A percentile compares a stretch with the other conserved stretches of the same genome.
phyloP scores from a whole-genome alignment of 257 asterid genomes.

The Solanum clarkiae region DNA sequence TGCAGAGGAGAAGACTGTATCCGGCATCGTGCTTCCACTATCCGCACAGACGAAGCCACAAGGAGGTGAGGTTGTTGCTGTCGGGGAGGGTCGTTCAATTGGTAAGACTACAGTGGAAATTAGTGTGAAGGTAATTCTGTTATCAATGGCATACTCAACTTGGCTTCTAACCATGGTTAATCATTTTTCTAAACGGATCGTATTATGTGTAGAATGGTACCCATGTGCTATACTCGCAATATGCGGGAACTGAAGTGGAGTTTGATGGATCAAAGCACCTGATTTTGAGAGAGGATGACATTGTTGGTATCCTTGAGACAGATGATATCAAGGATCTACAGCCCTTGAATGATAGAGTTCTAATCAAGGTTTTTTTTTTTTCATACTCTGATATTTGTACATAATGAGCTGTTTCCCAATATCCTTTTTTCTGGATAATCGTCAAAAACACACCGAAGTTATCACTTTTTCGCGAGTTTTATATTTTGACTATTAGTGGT shows the following conservation, averaged over 20 bases:
- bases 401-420: not conserved
- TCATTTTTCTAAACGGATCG: not conserved
- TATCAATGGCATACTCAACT: not conserved
- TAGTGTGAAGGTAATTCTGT: slow-evolving; percentile 47
- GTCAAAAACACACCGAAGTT: not conserved
- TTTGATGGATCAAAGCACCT: slow-evolving; percentile 76
- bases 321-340: slow-evolving; percentile 80
- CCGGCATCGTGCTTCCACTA: slow-evolving; percentile 84
- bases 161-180: not conserved
- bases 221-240: slow-evolving; percentile 75
- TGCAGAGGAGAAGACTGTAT: slow-evolving; percentile 79
- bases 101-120: slow-evolving; percentile 72
- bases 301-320: slow-evolving; percentile 74
- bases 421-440: not conserved
- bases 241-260: slow-evolving; percentile 92
- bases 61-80: slow-evolving; percentile 93
- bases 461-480: not conserved
- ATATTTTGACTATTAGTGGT: not conserved
- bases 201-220: slow-evolving; percentile 48
- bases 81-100: slow-evolving; percentile 80
- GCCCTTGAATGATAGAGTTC: slow-evolving; percentile 83
- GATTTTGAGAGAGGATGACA: slow-evolving; percentile 87
- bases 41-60: slow-evolving; percentile 59
- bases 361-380: slow-evolving; percentile 50
- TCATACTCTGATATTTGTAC: not conserved